Percentiles rank a stretch among this genome's conserved stretches.
Evolutionary conservation across 108 stramenopile genomes (phyloP).

Genomic region (Skeletonema potamos): DNA sequence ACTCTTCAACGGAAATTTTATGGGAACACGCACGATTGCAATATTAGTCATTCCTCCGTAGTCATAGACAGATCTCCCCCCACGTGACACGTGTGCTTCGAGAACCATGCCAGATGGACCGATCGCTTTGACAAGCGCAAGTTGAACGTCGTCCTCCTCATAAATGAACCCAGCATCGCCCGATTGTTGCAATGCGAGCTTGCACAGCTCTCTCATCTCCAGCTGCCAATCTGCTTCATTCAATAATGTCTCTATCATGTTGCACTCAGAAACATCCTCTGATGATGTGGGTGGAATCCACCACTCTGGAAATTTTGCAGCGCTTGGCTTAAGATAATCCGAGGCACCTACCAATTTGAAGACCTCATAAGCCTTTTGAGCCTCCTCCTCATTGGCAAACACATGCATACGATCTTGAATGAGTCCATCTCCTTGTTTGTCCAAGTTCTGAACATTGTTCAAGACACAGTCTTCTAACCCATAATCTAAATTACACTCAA

Average conservation of each 20-base stretch:
- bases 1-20: slow-evolving; percentile 4
- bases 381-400: not conserved
- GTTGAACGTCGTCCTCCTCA: not conserved
- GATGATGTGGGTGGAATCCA: slow-evolving; percentile 9
- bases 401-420: not conserved
- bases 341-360: slow-evolving; percentile 3
- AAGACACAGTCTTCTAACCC: slow-evolving; percentile 10
- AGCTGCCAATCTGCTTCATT: slow-evolving; percentile 15
- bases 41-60: not conserved
- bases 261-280: slow-evolving; percentile 5
- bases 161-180: not conserved
- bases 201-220: slow-evolving; percentile 4
- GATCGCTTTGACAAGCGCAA: slow-evolving; percentile 6
- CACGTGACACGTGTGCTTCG: not conserved
- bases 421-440: not conserved
- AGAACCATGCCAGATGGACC: slow-evolving; percentile 21
- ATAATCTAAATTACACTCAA: slow-evolving; percentile 2
- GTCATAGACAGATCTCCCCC: not conserved
- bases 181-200: not conserved
- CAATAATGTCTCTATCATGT: slow-evolving; percentile 10
- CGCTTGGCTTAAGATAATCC: not conserved
- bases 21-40: not conserved
- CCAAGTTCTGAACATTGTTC: not conserved
- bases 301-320: slow-evolving; percentile 9
- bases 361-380: slow-evolving; percentile 1